phyloP scores from a whole-genome alignment of 2,329 filamentous ascomycete species.

The Calonectria honghensis region DNA sequence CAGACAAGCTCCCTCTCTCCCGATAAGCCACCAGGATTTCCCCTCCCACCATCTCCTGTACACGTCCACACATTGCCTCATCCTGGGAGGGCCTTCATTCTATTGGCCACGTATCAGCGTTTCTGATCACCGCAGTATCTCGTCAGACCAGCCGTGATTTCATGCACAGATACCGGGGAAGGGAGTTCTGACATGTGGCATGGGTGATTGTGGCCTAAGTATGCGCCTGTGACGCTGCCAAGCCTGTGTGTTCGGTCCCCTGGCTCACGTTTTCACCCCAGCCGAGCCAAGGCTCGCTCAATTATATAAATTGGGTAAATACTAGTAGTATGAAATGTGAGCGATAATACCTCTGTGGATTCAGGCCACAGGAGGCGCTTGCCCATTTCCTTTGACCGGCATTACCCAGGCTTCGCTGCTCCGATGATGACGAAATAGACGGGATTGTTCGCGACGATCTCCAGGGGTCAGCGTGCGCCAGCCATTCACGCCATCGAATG shows the following conservation, averaged over 20 bases:
- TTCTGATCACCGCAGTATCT: slow-evolving; percentile 4
- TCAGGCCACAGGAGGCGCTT: not conserved
- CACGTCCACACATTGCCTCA: not conserved
- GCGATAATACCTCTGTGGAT: not conserved
- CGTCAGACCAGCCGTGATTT: not conserved
- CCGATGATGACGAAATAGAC: slow-evolving; percentile 14
- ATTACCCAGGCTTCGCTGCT: slow-evolving; percentile 1
- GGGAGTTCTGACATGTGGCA: slow-evolving; percentile 17
- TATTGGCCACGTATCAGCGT: slow-evolving; percentile 15
- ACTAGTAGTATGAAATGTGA: not conserved
- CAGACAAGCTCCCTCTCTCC: not conserved
- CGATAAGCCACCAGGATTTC: not conserved
- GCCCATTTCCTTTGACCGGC: not conserved
- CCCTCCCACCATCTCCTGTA: not conserved
- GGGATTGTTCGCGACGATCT: slow-evolving; percentile 24
- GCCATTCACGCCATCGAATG: slow-evolving; percentile 16
- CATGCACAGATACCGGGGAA: slow-evolving; percentile 18
- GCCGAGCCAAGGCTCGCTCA: slow-evolving; percentile 4
- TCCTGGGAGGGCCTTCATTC: not conserved
- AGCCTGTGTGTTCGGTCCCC: not conserved
- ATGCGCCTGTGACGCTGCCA: slow-evolving; percentile 25
- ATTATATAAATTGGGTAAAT: slow-evolving; percentile 15
- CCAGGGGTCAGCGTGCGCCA: slow-evolving; percentile 19
- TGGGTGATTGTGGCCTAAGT: slow-evolving; percentile 8
- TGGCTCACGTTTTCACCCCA: slow-evolving; percentile 3